Conservation (phyloP, 192 early-diverging fungal species). For the Coemansia sp. region DNA sequence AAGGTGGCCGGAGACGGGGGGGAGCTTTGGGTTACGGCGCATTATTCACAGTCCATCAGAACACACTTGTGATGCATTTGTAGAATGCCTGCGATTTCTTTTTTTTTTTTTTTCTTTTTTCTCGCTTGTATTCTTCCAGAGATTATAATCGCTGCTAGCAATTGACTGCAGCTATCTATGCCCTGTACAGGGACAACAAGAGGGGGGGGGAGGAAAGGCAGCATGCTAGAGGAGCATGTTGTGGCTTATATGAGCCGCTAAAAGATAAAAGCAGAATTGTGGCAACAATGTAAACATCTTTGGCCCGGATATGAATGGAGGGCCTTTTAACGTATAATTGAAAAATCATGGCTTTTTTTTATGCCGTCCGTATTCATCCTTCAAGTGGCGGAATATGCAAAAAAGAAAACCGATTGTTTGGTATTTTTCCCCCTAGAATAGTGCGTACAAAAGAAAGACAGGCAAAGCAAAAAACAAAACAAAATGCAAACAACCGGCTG, state of each 20-base stretch:
- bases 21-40: background rate
- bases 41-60: conserved; percentile 9
- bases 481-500: conserved; percentile 1
- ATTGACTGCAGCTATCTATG: background rate
- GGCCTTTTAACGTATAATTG: background rate
- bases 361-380: background rate
- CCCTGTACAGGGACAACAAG: background rate
- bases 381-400: conserved; percentile 5
- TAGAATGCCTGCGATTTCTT: background rate
- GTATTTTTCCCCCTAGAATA: background rate
- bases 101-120: background rate
- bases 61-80: background rate
- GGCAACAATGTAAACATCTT: background rate
- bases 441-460: background rate
- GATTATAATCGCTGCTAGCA: background rate
- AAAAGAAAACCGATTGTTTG: background rate
- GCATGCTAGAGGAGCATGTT: background rate
- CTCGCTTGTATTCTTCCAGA: background rate
- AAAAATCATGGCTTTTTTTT: background rate
- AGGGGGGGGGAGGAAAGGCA: too few relatives aligned
- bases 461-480: background rate
- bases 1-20: background rate
- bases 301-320: background rate
- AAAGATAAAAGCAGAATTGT: background rate
- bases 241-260: background rate